A percentile compares a stretch with the other conserved stretches of the same genome.
Evolutionary conservation across 306 rosid species (phyloP).

Genomic region (Lablab purpureus): DNA sequence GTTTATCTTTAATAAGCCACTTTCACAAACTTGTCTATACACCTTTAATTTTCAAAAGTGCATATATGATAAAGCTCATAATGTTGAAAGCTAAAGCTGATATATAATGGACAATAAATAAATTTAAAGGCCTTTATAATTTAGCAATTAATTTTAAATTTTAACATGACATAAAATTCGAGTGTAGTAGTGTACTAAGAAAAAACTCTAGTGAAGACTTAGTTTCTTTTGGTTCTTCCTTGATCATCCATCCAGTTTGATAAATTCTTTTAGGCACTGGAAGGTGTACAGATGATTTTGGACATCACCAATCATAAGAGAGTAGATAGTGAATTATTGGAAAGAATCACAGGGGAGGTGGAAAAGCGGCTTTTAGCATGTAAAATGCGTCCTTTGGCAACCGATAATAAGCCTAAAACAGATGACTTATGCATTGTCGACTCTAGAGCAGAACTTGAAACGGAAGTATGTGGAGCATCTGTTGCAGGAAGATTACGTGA

Average conservation of each 20-base stretch:
- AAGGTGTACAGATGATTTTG: conserved; percentile 75
- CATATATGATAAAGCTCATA: neutral
- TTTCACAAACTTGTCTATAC: neutral
- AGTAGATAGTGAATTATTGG: conserved; percentile 68
- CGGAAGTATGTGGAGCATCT: conserved; percentile 47
- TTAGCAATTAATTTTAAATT: neutral
- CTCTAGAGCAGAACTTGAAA: conserved; percentile 51
- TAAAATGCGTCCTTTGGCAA: conserved; percentile 43
- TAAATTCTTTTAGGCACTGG: conserved; percentile 72
- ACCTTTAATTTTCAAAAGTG: neutral
- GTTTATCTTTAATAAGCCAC: neutral
- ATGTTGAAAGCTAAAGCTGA: conserved; percentile 13
- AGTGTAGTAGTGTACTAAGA: neutral
- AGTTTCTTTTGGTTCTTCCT: conserved; percentile 33
- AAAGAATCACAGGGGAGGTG: conserved; percentile 71
- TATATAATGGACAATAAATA: conserved; percentile 22
- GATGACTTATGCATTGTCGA: conserved; percentile 41
- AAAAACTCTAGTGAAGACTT: conserved; percentile 5
- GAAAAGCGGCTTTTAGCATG: conserved; percentile 62
- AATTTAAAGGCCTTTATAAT: neutral
- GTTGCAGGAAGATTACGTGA: conserved; percentile 62
- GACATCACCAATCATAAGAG: conserved; percentile 68
- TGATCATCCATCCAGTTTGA: conserved; percentile 37
- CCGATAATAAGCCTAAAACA: conserved; percentile 36
- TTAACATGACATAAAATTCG: neutral